Conservation (phyloP, 257 asterid genomes). For the Fraxinus excelsior region DNA sequence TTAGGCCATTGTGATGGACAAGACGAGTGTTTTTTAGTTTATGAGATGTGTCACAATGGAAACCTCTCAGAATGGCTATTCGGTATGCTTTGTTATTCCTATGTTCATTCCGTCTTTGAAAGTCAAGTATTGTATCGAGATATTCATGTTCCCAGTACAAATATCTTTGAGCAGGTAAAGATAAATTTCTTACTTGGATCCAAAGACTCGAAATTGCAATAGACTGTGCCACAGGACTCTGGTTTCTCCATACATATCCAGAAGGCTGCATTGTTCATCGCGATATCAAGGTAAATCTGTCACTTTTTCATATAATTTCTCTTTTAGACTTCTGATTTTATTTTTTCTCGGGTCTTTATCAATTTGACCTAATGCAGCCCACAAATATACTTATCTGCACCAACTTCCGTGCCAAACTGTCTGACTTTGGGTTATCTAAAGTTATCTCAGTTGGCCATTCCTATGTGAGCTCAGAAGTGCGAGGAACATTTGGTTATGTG, state of each 20-base stretch:
- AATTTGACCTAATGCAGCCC: conserved; percentile 52
- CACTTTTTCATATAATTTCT: neutral
- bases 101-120: neutral
- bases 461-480: conserved; percentile 80
- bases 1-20: conserved; percentile 73
- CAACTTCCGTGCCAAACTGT: conserved; percentile 60
- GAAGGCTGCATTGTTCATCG: conserved; percentile 83
- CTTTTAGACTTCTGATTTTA: neutral
- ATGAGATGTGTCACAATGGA: conserved; percentile 73
- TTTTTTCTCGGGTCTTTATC: neutral
- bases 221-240: conserved; percentile 72
- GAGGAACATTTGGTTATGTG: conserved; percentile 87
- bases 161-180: conserved; percentile 45
- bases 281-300: conserved; percentile 60
- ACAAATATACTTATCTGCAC: conserved; percentile 69
- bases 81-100: conserved; percentile 32
- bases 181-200: conserved; percentile 58
- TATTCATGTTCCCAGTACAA: neutral
- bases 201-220: conserved; percentile 64
- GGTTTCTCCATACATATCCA: conserved; percentile 68
- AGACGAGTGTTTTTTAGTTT: conserved; percentile 77
- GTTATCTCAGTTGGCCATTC: conserved; percentile 65
- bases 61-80: conserved; percentile 85
- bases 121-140: neutral
- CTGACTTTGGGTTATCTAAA: conserved; percentile 81